Evolutionary conservation across 1,284 basidiomycete species (phyloP).

Genomic region (Cystobasidium sp.): DNA sequence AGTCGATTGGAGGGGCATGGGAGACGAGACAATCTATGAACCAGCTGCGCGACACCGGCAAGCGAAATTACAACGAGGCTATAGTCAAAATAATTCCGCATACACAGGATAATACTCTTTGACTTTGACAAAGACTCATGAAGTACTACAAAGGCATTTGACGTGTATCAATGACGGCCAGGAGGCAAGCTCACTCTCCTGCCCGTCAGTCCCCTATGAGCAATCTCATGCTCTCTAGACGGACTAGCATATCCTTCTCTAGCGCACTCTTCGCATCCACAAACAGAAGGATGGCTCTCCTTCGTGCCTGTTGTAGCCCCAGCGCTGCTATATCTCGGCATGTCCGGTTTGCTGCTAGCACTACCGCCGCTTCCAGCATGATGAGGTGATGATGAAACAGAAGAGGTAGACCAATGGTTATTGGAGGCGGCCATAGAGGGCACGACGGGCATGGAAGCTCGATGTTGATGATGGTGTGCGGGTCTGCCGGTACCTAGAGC

Average conservation of each 20-base stretch:
- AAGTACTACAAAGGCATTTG: too few species aligned
- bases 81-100: too few species aligned
- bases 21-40: too few species aligned
- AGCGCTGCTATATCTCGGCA: not conserved
- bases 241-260: not conserved
- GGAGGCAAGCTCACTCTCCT: not conserved
- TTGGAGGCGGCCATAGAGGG: not conserved
- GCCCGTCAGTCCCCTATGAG: not conserved
- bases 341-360: not conserved
- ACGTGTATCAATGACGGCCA: not conserved
- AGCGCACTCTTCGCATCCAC: conserved; percentile 2
- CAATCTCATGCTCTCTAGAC: not conserved
- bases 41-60: too few species aligned
- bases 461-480: conserved; percentile 13
- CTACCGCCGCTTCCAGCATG: too few species aligned
- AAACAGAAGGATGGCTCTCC: not conserved
- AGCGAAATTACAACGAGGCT: too few species aligned
- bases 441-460: conserved; percentile 24
- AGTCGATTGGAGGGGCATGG: too few species aligned
- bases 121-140: too few species aligned
- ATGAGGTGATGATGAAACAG: not conserved
- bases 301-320: not conserved
- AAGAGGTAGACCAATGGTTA: not conserved
- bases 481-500: not conserved
- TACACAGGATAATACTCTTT: not conserved